These are phyloP conservation scores for Candida pseudofarinosa DNA, from an alignment of 805 yeast species.

Conservation along the genomic window DNA sequence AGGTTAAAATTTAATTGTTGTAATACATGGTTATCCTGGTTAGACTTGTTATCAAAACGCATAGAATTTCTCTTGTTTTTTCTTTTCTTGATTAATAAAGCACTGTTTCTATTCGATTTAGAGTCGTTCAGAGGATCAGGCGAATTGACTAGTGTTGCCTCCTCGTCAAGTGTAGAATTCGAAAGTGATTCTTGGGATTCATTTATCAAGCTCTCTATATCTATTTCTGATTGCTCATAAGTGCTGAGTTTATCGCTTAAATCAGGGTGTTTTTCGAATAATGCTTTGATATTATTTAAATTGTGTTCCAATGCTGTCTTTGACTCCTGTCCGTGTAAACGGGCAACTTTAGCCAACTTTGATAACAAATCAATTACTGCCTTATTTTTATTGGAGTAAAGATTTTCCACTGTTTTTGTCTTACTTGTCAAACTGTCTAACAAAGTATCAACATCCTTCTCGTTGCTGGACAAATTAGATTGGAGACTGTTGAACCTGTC, in stretches of 20 bases:
- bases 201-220: constrained; percentile 30
- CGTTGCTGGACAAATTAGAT: constrained; percentile 37
- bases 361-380: constrained; percentile 40
- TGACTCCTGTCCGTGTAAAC: constrained; percentile 47
- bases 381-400: constrained; percentile 46
- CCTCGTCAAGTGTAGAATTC: constrained; percentile 31
- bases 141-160: constrained; percentile 21
- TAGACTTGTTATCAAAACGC: constrained; percentile 23
- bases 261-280: constrained; percentile 35
- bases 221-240: constrained; percentile 25
- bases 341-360: constrained; percentile 41
- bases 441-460: constrained; percentile 46
- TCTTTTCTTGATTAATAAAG: constrained; percentile 21
- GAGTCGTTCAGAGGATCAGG: constrained; percentile 10
- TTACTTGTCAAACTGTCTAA: constrained; percentile 46
- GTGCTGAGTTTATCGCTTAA: constrained; percentile 25
- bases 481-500: constrained; percentile 32
- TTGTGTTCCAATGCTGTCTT: constrained; percentile 43
- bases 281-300: constrained; percentile 38
- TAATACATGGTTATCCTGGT: constrained; percentile 16
- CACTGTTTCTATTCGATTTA: constrained; percentile 9
- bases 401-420: constrained; percentile 45
- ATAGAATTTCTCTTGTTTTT: constrained; percentile 33
- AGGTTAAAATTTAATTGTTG: constrained; percentile 14
- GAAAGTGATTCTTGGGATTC: constrained; percentile 31